These are phyloP conservation scores for Chamaecrista fasciculata DNA, from an alignment of 306 rosid species.

Conservation along the genomic window DNA sequence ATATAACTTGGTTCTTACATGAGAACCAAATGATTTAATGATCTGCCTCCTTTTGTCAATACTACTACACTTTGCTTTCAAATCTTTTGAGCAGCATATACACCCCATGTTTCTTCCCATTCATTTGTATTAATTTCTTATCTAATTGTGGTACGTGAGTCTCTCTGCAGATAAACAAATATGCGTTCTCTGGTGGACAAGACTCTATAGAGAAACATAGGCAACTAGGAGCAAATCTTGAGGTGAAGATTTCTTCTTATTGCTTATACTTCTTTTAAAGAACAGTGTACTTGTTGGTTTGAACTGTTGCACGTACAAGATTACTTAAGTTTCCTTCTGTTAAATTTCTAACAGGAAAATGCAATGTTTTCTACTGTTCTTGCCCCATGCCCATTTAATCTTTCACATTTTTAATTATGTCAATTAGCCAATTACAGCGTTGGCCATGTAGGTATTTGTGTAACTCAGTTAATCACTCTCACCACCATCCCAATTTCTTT, in stretches of 20 bases:
- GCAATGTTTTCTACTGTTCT: background rate
- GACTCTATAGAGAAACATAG: constrained; percentile 85
- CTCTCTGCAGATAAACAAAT: constrained; percentile 59
- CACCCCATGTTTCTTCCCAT: background rate
- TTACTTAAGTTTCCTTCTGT: background rate
- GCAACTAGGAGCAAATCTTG: constrained; percentile 77
- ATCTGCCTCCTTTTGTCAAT: background rate
- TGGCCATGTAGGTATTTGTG: background rate
- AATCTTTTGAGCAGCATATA: background rate
- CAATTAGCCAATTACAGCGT: background rate
- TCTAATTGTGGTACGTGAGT: constrained; percentile 8
- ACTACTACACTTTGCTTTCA: background rate
- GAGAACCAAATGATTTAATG: background rate
- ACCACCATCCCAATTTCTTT: background rate
- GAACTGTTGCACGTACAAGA: background rate
- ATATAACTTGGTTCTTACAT: background rate
- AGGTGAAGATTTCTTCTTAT: constrained; percentile 43
- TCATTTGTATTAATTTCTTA: background rate
- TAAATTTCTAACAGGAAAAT: background rate
- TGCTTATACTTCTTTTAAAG: constrained; percentile 16
- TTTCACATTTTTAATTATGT: background rate
- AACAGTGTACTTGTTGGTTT: constrained; percentile 1
- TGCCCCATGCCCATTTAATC: background rate
- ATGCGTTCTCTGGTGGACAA: constrained; percentile 94
- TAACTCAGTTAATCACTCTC: background rate